Evolutionary conservation across 371 early-diverging fungal genomes (phyloP), one percentile per base, ranked within the genome.

Genomic region (Dinochytrium kinnereticum): DNA sequence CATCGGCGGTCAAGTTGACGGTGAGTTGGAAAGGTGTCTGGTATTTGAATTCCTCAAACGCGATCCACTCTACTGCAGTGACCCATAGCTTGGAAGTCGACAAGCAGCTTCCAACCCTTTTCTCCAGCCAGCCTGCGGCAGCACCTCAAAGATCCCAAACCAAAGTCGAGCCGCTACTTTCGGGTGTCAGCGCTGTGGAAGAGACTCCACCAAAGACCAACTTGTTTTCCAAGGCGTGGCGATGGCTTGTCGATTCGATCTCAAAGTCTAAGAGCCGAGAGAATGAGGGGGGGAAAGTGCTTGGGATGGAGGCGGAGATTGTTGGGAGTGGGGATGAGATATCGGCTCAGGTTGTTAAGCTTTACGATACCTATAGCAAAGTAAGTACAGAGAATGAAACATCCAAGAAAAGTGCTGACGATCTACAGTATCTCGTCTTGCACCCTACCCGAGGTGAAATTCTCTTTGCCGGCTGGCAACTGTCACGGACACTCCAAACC

Each of bases 1-100:
- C 65, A 15, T 72, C 7, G 72, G 72, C 2, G 72, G 65, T 1
- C 72, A 72, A 34, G 66, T 65, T n/a, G 39, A 50, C 71, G 51
- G 36, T 57, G 44, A 7, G 44, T 44, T 44, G 44, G 19, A 7
- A 13, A 44, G 7, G 44, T 44, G 7, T 44, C 44, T 44, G n/a
- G n/a, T n/a, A 30, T 65, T 38, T 39, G 38, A 65, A 13, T 13
- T 31, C 40, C 38, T 37, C 21, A 13, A 15, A 28, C 17, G 13
- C 19, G 66, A 39, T 39, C 19, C 13, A 26, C 28, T 10, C 10
- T 36, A 19, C 13, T 39, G 38, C 19, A 68, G 39, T 31, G 39
- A 30, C 68, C 10, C 17, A 19, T 15, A 68, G 40, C 15, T 68
- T 51, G 50, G 26, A 68, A 50, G 30, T 50, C 13, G 50, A 68